These are phyloP conservation scores for Breynia disticha DNA, from an alignment of 441 rosid species.

Conservation along the genomic window DNA sequence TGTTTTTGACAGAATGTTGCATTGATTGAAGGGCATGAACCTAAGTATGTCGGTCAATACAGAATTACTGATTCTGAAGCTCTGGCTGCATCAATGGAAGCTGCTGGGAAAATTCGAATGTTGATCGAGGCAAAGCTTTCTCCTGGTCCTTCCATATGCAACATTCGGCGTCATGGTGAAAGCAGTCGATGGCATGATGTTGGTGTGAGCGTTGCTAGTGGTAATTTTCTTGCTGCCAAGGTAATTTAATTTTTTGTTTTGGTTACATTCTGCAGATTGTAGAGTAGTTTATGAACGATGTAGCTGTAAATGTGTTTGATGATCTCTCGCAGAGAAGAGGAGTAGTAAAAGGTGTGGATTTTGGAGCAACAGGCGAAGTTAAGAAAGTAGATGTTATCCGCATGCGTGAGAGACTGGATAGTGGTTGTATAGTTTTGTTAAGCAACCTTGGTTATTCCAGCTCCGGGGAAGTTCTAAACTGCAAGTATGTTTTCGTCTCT, in stretches of 20 bases:
- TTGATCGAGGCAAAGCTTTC: slow-evolving; percentile 86
- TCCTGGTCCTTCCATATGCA: slow-evolving; percentile 85
- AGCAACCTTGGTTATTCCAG: slow-evolving; percentile 94
- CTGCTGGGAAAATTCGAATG: slow-evolving; percentile 73
- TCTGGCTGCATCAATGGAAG: slow-evolving; percentile 80
- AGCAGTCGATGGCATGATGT: slow-evolving; percentile 80
- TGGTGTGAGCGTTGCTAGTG: slow-evolving; percentile 90
- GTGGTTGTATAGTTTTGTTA: slow-evolving; percentile 67
- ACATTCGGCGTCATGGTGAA: slow-evolving; percentile 83
- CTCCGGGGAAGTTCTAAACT: slow-evolving; percentile 91
- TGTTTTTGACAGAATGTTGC: background rate
- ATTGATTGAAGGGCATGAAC: slow-evolving; percentile 44
- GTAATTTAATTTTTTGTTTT: slow-evolving; percentile 26
- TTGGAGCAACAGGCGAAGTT: slow-evolving; percentile 93
- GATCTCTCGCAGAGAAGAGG: slow-evolving; percentile 65
- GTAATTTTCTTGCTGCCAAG: slow-evolving; percentile 96
- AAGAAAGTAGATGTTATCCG: slow-evolving; percentile 83
- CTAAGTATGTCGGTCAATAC: slow-evolving; percentile 61
- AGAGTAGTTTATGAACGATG: background rate
- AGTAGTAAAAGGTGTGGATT: slow-evolving; percentile 85
- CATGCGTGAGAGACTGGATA: slow-evolving; percentile 79
- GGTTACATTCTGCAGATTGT: background rate
- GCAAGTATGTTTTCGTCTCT: slow-evolving; percentile 68
- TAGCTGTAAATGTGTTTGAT: slow-evolving; percentile 1
- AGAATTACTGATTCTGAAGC: slow-evolving; percentile 79